Evolutionary conservation across 306 rosid species (phyloP).

Genomic region (Glycine soja): DNA sequence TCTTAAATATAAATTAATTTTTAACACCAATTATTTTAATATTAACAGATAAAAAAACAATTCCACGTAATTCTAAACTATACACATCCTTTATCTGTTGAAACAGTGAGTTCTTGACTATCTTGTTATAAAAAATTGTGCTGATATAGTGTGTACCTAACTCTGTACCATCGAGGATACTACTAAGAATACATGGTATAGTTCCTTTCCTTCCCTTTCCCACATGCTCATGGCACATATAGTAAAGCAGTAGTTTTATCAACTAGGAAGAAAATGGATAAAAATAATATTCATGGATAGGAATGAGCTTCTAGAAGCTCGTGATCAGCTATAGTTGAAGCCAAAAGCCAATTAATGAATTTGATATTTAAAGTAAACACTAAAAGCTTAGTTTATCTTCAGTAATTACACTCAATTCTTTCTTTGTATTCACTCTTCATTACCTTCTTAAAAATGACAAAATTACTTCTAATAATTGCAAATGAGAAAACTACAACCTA

Average conservation of each 20-base stretch:
- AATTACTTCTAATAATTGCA: neutral
- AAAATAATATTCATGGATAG: neutral
- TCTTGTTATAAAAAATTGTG: neutral
- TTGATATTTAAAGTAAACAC: constrained; percentile 25
- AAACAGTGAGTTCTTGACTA: neutral
- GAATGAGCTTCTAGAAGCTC: neutral
- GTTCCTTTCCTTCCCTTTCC: too few species aligned
- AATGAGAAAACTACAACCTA: neutral
- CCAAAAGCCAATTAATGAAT: neutral
- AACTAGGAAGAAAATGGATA: neutral
- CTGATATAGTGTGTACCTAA: neutral
- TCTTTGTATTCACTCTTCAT: constrained; percentile 17
- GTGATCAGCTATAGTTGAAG: neutral
- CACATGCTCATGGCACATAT: too few species aligned
- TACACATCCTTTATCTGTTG: neutral
- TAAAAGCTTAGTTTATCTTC: neutral
- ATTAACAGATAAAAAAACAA: neutral
- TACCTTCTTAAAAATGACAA: neutral
- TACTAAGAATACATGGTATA: neutral
- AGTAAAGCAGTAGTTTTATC: neutral
- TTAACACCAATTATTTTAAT: neutral
- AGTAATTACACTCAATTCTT: neutral
- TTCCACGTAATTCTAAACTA: too few species aligned
- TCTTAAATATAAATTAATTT: neutral
- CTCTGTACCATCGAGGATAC: neutral